Percentiles rank a stretch among this genome's conserved stretches.
These are phyloP conservation scores for Myxozyma vanderwaltii DNA, from an alignment of 805 yeast genomes.

Conservation along the genomic window DNA sequence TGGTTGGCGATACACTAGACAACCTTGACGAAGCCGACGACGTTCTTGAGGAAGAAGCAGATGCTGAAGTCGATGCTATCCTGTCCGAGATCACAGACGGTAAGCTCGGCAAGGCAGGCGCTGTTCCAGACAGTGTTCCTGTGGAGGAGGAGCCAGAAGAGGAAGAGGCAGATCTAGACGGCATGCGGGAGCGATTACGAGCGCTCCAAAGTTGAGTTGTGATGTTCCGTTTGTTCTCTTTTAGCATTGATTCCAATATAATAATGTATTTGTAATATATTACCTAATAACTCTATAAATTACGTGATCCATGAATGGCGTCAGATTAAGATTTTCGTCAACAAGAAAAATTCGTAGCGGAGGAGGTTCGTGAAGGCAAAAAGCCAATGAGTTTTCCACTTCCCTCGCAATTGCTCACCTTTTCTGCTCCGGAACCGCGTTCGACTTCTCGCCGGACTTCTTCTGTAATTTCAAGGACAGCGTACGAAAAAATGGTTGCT, in stretches of 20 bases:
- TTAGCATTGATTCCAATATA: too few relatives aligned
- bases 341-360: neutral
- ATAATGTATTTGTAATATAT: neutral
- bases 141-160: conserved; percentile 49
- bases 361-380: neutral
- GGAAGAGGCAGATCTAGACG: conserved; percentile 70
- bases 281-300: neutral
- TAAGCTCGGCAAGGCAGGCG: conserved; percentile 47
- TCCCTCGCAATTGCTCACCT: neutral
- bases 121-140: conserved; percentile 40
- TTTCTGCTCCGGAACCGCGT: conserved; percentile 12
- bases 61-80: conserved; percentile 64
- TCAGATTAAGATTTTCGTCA: neutral
- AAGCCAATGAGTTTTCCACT: conserved; percentile 11
- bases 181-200: conserved; percentile 84
- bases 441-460: conserved; percentile 1
- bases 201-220: conserved; percentile 68
- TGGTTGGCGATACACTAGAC: conserved; percentile 90
- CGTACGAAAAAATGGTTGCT: conserved; percentile 11
- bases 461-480: conserved; percentile 2
- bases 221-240: too few relatives aligned
- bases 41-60: conserved; percentile 63
- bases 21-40: conserved; percentile 62
- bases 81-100: conserved; percentile 51
- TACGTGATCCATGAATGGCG: conserved; percentile 3